phyloP scores from a whole-genome alignment of 345 rosid genomes.

The Reutealis trisperma region DNA sequence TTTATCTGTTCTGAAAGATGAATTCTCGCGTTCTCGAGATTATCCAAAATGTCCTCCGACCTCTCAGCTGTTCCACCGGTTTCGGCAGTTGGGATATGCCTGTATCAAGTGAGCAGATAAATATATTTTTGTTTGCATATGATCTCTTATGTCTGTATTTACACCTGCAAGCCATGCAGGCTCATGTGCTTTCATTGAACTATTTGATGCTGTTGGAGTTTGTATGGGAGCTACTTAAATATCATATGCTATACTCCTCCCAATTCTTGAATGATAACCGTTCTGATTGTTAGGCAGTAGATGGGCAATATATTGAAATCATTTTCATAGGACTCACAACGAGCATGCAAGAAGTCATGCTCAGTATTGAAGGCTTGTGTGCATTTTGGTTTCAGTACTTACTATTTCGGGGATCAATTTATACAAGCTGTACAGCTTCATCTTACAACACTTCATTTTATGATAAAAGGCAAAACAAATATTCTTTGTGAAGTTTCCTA shows the following conservation, averaged over 20 bases:
- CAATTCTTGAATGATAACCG: background rate
- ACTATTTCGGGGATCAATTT: background rate
- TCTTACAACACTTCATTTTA: background rate
- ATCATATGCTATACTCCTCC: background rate
- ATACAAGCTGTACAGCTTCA: background rate
- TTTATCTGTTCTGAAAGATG: conserved; percentile 87
- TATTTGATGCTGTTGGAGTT: background rate
- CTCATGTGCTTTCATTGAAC: background rate
- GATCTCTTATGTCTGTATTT: background rate
- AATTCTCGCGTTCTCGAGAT: conserved; percentile 96
- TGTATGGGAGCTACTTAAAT: background rate
- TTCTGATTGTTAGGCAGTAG: background rate
- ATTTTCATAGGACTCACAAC: background rate
- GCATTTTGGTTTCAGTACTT: background rate
- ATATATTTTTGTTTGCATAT: background rate
- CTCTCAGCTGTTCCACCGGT: conserved; percentile 86
- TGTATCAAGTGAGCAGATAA: conserved; percentile 70
- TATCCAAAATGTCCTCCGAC: conserved; percentile 97
- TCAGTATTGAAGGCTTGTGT: background rate
- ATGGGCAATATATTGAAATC: background rate
- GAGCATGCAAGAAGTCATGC: background rate
- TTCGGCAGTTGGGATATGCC: conserved; percentile 95
- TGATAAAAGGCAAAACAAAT: background rate
- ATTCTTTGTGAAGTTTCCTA: background rate
- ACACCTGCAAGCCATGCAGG: background rate